Evolutionary conservation across 139 green algal species (phyloP), one percentile per base, ranked within the genome.

Genomic region (Micractinium conductrix): DNA sequence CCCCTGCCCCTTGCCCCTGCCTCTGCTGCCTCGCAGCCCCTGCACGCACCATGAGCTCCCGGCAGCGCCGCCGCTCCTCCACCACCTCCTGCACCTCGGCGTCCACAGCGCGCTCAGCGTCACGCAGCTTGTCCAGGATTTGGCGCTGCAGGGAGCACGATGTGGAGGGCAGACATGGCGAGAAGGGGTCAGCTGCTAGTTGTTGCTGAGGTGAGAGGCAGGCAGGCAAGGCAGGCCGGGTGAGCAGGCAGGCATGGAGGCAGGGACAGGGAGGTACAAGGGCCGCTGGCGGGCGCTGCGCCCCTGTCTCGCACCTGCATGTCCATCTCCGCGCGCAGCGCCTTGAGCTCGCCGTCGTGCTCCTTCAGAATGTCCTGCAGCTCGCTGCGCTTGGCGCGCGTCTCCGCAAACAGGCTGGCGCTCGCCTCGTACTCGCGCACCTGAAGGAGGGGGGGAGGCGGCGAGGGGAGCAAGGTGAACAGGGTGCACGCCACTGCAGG

Each of bases 71-170:
- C 17, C 88, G 74, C 88, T 91, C 88, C 24, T 70, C 60, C 19
- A 91, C 73, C n/a, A 89, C 43, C 24, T 70, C 85, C 68, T 89
- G 70, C 42, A 89, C 85, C 37, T 90, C 62, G 4, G 10, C 14
- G 62, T 87, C 86, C 4, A 80, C 22, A 22, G 30, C 62, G 0
- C 35, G 50, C 79, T 84, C 83, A 42, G 84, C 65, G 38, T 87
- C 79, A 28, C 70, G 48, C 76, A 87, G 84, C 71, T 89, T 91
- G 40, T 62, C 60, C 19, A 91, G 65, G 76, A 91, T 91, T 33
- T 76, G 69, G 21, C 70, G 38, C 68, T 88, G 85, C 76, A 70
- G 74, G 30, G 81, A 30, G 53, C 70, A 38, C 17, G 10, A 10
- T 4, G 28, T 26, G 62, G 26, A 69, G 26, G 62, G 62, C n/a